Percentiles rank a stretch among this genome's conserved stretches.
Conservation (phyloP, 2,329 filamentous ascomycete genomes). For the Apiospora malaysiana region DNA sequence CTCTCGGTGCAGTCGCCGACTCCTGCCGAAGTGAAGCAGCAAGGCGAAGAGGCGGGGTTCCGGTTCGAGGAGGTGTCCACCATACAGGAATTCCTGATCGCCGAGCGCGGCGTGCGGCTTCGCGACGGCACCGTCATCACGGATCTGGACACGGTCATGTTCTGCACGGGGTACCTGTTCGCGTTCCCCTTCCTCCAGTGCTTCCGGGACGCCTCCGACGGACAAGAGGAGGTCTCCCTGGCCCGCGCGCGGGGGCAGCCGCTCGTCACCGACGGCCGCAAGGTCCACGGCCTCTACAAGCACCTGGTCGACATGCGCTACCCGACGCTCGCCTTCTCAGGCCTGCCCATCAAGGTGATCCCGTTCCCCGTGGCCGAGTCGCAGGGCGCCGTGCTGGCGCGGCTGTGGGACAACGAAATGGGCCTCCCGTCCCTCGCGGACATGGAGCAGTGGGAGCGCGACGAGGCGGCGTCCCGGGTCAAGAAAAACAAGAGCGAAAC, state of each 20-base stretch:
- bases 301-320: constrained; percentile 79
- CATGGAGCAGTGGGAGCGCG: constrained; percentile 74
- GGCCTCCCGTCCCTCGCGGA: constrained; percentile 64
- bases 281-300: constrained; percentile 75
- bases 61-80: constrained; percentile 59
- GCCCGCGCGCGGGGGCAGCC: not conserved
- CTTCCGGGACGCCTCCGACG: constrained; percentile 31
- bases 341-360: constrained; percentile 81
- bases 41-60: constrained; percentile 51
- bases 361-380: constrained; percentile 83
- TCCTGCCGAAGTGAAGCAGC: constrained; percentile 29
- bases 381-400: constrained; percentile 77
- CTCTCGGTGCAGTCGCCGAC: constrained; percentile 63
- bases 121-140: constrained; percentile 65
- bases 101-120: constrained; percentile 68
- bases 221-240: not conserved
- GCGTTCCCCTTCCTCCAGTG: constrained; percentile 73
- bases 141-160: constrained; percentile 78
- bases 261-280: constrained; percentile 67
- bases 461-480: constrained; percentile 63
- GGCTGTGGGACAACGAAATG: constrained; percentile 77
- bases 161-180: constrained; percentile 90
- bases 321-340: constrained; percentile 79
- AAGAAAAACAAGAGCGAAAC: constrained; percentile 18
- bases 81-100: constrained; percentile 62